Evolutionary conservation across 2,329 filamentous ascomycete species (phyloP), one percentile per base, ranked within the genome.

Genomic region (Ophiostoma pallidulum): DNA sequence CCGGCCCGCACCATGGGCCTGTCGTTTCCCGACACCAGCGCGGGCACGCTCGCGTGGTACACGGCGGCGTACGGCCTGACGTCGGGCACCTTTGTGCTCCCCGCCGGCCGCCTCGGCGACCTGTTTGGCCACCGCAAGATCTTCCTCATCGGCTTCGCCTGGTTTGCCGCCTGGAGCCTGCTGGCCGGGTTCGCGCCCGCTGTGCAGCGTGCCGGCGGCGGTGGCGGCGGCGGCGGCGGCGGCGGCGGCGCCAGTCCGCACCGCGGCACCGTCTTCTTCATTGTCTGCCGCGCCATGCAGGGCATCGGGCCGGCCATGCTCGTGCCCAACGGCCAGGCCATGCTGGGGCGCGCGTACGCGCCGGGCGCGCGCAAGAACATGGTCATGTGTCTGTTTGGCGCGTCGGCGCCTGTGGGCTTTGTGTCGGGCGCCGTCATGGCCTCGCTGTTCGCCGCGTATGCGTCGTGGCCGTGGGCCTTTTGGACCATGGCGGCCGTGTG

Each of bases 81-180:
- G 6, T 36, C 50, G 13, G 51, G 51, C 44, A 53, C 69, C 1
- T 66, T 80, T 1, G 71, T 88, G 1, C 78, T 86, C 50, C 70
- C 82, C 0, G 72, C 73, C 48, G 82, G 84, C 0, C 73, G 76
- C 3, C 56, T 78, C 3, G 72, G 72, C 40, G 79, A 84, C 58
- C 75, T 77, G 58, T 76, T 78, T 56, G 80, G 80, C 41, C 77
- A 76, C 2, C 77, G 73, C 48, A 57, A 66, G 13, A 67, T 83
- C 51, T 84, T 82, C 53, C 64, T 81, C 2, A 62, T 59, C 24
- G 80, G 81, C 8, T 66, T 78, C 24, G 51, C 65, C 32, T 84
- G 84, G 86, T 74, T 85, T 41, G 62, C 77, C 4, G 53, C 81
- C 29, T 89, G 84, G 76, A 80, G 78, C 9, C 62, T 90, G 47